Base-by-base conservation (phyloP, 768 basidiomycete genomes). In the Tremella mesenterica region DNA sequence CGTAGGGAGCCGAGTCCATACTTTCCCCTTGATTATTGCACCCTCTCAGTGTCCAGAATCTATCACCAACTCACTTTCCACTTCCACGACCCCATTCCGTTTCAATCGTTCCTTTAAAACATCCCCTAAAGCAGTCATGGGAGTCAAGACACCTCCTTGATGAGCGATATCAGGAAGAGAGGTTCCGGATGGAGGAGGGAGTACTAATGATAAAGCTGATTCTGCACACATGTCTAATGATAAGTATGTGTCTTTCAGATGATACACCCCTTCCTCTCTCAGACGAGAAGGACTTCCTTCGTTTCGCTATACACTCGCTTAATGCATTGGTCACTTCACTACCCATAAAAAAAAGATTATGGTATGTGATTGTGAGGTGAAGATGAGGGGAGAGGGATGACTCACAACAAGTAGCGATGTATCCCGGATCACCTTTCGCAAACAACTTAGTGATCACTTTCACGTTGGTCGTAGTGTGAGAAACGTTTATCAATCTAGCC, bases 111-210 rank as follows among this genome's bases (percentile, higher is more conserved):
- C 78, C 30, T 90, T 75, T 31, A 92, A 71, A 6, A 81, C 80
- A 55, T 86, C 81, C 14, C 90, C 91, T 52, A 93, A 79, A 1
- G 86, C 91, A 3, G 81, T 82, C 72, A 84, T 81, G 0, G 91
- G 84, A 1, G 92, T 96, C 45, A 95, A 75, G 2, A 91, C 73
- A 1, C 92, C 91, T 12, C 90, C 91, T 43, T 76, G 71, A 45
- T 75, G 76, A 3, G 80, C 83, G 6, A 83, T 69, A 1, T 76
- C 59, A 0, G 88, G 80, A 1, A 90, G 79, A 3, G 75, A 67
- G 14, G 74, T 76, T 16, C 79, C 75, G 26, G 76, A 64, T 4
- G 60, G 59, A 0, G 63, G 56, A 12, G 81, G 77, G 1, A 86
- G 74, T 16, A 84, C 75, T 46, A 92, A 75, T 16, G 80, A 79